A percentile compares a stretch with the other conserved stretches of the same genome.
phyloP scores from a whole-genome alignment of 768 basidiomycete species.

The Rhizopogon sp. region DNA sequence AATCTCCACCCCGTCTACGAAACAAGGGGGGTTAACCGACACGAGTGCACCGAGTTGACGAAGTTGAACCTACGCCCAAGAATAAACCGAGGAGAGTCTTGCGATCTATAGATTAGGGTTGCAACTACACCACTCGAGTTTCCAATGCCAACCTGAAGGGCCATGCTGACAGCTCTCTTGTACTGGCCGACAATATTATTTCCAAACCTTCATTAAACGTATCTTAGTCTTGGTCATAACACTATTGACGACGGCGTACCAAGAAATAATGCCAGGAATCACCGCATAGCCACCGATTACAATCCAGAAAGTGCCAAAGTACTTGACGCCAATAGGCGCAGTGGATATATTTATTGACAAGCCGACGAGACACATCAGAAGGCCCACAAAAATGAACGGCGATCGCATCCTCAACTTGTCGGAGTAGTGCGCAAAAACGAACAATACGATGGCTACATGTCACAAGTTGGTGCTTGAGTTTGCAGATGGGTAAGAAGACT shows the following conservation, averaged over 20 bases:
- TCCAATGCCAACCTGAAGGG: constrained; percentile 59
- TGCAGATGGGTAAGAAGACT: no score
- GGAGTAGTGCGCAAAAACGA: constrained; percentile 6
- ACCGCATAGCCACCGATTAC: constrained; percentile 45
- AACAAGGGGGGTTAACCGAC: not conserved
- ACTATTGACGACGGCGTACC: constrained; percentile 27
- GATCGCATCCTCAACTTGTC: no score
- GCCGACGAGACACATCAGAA: no score
- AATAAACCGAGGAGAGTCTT: constrained; percentile 44
- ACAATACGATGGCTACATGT: constrained; percentile 40
- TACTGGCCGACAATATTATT: constrained; percentile 52
- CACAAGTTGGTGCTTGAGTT: no score
- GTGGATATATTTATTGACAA: no score
- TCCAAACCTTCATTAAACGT: constrained; percentile 36
- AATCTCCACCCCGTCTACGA: constrained; percentile 55
- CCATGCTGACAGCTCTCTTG: constrained; percentile 62
- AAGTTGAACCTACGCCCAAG: constrained; percentile 12
- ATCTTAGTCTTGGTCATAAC: no score
- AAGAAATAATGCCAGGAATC: constrained; percentile 55
- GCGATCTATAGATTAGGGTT: constrained; percentile 51
- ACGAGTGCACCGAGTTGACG: not conserved
- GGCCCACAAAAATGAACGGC: not conserved
- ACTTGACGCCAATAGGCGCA: no score
- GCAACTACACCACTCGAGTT: constrained; percentile 61
- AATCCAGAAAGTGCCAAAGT: no score